phyloP scores from a whole-genome alignment of 345 rosid genomes.

The Turnera subulata region DNA sequence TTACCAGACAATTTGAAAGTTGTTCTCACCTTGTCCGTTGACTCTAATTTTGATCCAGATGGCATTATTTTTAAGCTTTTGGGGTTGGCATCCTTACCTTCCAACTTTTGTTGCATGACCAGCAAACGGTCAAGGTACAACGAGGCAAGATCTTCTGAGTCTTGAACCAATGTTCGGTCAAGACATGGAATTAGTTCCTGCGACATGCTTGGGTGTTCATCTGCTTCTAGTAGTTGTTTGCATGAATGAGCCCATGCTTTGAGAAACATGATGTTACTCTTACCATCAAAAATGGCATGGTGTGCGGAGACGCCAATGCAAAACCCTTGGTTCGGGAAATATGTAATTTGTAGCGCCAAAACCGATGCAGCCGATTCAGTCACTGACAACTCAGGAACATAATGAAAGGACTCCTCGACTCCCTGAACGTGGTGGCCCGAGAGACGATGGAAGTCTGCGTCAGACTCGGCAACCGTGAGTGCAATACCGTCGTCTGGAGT shows the following conservation, averaged over 20 bases:
- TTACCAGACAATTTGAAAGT: conserved; percentile 16
- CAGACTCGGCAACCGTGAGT: conserved; percentile 36
- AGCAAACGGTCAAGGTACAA: not conserved
- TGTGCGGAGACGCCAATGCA: conserved; percentile 6
- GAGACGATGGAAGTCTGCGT: conserved; percentile 22
- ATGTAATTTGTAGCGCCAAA: conserved; percentile 15
- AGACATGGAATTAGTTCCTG: conserved; percentile 18
- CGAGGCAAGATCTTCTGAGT: conserved; percentile 9
- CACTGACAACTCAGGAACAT: conserved; percentile 25
- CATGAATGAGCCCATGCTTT: conserved; percentile 23
- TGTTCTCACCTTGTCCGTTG: conserved; percentile 12
- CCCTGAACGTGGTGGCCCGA: conserved; percentile 16
- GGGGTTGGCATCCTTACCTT: not conserved
- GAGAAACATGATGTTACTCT: not conserved
- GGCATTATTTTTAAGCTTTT: conserved; percentile 9
- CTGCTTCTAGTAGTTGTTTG: not conserved
- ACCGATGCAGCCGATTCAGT: conserved; percentile 15
- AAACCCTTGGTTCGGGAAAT: conserved; percentile 19
- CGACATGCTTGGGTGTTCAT: not conserved
- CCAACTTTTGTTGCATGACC: not conserved
- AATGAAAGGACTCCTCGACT: conserved; percentile 24
- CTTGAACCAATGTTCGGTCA: conserved; percentile 24
- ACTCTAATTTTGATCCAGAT: not conserved
- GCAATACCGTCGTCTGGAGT: conserved; percentile 24
- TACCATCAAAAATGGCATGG: conserved; percentile 16